These are phyloP conservation scores for Diaporthe sp. DNA, from an alignment of 2,329 filamentous ascomycete genomes.

Conservation along the genomic window DNA sequence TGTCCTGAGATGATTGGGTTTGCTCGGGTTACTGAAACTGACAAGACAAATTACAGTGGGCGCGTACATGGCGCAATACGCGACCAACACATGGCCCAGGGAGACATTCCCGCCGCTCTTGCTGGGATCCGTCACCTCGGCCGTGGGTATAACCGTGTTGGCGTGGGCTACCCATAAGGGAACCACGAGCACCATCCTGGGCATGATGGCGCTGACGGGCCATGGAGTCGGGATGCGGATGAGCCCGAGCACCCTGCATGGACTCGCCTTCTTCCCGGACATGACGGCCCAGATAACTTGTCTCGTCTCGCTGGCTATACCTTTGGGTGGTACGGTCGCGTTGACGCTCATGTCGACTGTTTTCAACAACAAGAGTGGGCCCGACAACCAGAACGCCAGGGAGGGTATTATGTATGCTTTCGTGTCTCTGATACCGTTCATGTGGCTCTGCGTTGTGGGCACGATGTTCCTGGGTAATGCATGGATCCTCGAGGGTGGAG, in stretches of 20 bases:
- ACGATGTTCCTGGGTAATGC: conserved; percentile 50
- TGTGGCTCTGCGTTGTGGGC: conserved; percentile 52
- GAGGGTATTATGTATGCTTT: conserved; percentile 74
- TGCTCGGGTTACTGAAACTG: too few relatives aligned
- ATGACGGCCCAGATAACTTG: conserved; percentile 70
- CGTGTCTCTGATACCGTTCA: conserved; percentile 70
- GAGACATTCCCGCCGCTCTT: conserved; percentile 72
- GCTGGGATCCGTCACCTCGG: conserved; percentile 67
- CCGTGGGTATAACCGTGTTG: conserved; percentile 69
- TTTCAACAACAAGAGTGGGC: conserved; percentile 67
- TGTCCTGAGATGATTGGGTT: background rate
- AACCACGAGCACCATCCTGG: conserved; percentile 65
- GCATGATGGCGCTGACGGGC: conserved; percentile 75
- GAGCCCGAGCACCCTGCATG: conserved; percentile 66
- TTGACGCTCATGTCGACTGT: conserved; percentile 77
- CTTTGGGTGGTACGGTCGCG: conserved; percentile 74
- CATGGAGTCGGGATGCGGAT: conserved; percentile 73
- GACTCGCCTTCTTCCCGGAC: conserved; percentile 70
- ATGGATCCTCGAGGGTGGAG: conserved; percentile 42
- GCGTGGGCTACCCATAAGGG: conserved; percentile 68
- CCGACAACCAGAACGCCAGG: background rate
- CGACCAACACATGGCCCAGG: conserved; percentile 72
- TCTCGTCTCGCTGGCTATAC: conserved; percentile 69
- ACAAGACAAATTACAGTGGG: conserved; percentile 62
- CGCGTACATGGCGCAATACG: conserved; percentile 67